Evolutionary conservation across 768 basidiomycete genomes (phyloP).

Genomic region (Suillus tomentosus): DNA sequence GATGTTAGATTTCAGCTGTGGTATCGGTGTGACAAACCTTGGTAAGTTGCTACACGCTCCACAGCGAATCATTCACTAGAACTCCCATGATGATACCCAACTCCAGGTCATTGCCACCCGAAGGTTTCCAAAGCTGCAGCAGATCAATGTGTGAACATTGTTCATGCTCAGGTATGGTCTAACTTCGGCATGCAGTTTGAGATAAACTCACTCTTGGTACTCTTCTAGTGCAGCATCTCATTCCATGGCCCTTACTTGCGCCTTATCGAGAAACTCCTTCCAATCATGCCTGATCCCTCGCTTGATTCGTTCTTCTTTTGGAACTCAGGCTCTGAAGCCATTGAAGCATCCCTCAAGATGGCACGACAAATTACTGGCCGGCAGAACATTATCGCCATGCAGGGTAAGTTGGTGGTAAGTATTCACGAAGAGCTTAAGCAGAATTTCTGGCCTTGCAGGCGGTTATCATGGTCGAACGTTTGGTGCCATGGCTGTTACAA

Average conservation of each 20-base stretch:
- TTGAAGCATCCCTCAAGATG: conserved; percentile 89
- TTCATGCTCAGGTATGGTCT: conserved; percentile 69
- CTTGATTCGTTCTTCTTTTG: conserved; percentile 97
- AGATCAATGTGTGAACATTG: conserved; percentile 80
- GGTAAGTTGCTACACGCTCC: conserved; percentile 44
- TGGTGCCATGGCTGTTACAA: conserved; percentile 92
- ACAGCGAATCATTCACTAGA: neutral
- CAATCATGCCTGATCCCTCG: conserved; percentile 88
- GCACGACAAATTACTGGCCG: conserved; percentile 74
- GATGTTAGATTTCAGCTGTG: conserved; percentile 84
- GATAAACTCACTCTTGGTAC: neutral
- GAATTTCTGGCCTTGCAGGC: conserved; percentile 37
- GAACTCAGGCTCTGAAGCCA: conserved; percentile 95
- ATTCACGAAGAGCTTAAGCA: conserved; percentile 2
- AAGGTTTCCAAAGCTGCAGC: conserved; percentile 85
- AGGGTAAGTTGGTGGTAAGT: conserved; percentile 48
- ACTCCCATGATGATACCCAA: neutral
- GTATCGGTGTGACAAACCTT: conserved; percentile 85
- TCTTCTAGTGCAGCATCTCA: conserved; percentile 80
- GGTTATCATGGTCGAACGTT: conserved; percentile 92
- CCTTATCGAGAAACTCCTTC: conserved; percentile 82
- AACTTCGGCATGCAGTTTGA: neutral
- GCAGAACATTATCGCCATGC: conserved; percentile 91
- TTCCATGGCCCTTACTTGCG: conserved; percentile 85
- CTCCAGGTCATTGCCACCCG: conserved; percentile 82